Percentiles rank a stretch among this genome's conserved stretches.
These are phyloP conservation scores for Zychaea mexicana DNA, from an alignment of 371 early-diverging fungal species.

Conservation along the genomic window DNA sequence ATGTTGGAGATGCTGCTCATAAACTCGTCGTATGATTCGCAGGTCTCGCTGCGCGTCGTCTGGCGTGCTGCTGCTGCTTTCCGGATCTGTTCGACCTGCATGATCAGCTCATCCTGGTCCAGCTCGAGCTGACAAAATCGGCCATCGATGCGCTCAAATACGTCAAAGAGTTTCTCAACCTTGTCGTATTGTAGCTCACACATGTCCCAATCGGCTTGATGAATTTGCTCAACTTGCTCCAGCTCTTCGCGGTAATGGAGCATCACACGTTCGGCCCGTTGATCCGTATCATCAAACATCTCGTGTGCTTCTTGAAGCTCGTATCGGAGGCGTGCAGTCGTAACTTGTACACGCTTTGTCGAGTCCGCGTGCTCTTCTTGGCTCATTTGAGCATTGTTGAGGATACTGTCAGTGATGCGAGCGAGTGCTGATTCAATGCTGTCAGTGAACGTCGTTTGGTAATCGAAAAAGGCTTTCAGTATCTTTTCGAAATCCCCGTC, in stretches of 20 bases:
- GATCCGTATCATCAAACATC: constrained; percentile 58
- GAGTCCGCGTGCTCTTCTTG: constrained; percentile 3
- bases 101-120: constrained; percentile 38
- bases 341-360: constrained; percentile 20
- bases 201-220: constrained; percentile 46
- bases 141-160: constrained; percentile 48
- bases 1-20: constrained; percentile 23
- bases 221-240: constrained; percentile 50
- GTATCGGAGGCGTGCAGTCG: constrained; percentile 43
- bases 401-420: constrained; percentile 55
- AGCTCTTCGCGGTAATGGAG: constrained; percentile 56
- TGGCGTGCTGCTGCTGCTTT: constrained; percentile 14
- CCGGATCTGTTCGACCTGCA: constrained; percentile 33
- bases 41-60: not conserved
- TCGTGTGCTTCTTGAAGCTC: constrained; percentile 61
- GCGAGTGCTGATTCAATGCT: constrained; percentile 55
- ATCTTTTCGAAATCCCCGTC: constrained; percentile 57
- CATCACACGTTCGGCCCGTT: constrained; percentile 55
- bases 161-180: constrained; percentile 46
- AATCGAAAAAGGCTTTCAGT: constrained; percentile 52
- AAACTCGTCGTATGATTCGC: constrained; percentile 10
- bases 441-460: constrained; percentile 58
- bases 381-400: constrained; percentile 14
- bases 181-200: constrained; percentile 43
- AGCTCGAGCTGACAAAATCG: constrained; percentile 39